Evolutionary conservation across 2,329 filamentous ascomycete genomes (phyloP).

Genomic region (Aureobasidium uvarum): DNA sequence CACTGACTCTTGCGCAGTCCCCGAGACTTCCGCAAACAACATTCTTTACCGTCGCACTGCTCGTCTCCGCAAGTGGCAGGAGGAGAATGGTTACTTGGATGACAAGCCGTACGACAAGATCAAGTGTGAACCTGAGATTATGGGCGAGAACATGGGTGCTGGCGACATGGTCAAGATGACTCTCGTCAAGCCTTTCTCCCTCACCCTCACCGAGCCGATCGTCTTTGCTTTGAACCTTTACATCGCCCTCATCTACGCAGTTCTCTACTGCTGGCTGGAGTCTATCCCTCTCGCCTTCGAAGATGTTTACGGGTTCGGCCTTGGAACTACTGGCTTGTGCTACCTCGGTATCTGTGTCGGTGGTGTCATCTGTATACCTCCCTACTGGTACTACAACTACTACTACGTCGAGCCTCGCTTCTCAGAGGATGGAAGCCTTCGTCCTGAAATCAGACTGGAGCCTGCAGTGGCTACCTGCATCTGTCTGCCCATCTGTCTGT

Average conservation of each 20-base stretch:
- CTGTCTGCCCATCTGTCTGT: conserved; percentile 45
- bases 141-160: conserved; percentile 39
- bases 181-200: conserved; percentile 44
- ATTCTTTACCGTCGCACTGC: conserved; percentile 44
- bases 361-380: conserved; percentile 40
- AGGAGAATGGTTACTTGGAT: conserved; percentile 41
- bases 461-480: conserved; percentile 43
- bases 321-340: conserved; percentile 36
- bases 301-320: conserved; percentile 43
- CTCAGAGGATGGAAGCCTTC: conserved; percentile 43
- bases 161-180: conserved; percentile 45
- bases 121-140: conserved; percentile 44
- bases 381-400: conserved; percentile 30
- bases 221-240: conserved; percentile 47
- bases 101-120: conserved; percentile 37
- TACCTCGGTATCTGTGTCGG: conserved; percentile 45
- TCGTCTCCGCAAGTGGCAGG: conserved; percentile 41
- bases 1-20: not conserved
- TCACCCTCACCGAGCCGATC: conserved; percentile 44
- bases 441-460: conserved; percentile 43
- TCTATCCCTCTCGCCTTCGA: conserved; percentile 47
- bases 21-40: conserved; percentile 35
- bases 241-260: conserved; percentile 44
- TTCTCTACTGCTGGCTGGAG: conserved; percentile 48
- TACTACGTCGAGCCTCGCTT: conserved; percentile 42